Base-by-base conservation (phyloP, 495 filamentous ascomycete genomes). In the Neurospora sp. region DNA sequence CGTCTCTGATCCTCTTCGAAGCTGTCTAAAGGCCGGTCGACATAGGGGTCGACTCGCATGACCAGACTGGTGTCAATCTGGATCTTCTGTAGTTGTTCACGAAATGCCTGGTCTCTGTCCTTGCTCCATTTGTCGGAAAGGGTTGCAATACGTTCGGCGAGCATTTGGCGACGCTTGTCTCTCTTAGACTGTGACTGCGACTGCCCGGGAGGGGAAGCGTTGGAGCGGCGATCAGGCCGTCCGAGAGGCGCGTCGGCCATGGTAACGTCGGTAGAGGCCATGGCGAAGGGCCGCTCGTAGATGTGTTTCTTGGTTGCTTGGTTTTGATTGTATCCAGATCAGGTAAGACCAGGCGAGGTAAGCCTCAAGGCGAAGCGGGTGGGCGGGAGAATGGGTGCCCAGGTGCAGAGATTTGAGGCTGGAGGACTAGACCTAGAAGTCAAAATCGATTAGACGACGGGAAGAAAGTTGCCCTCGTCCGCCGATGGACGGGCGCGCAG, bases 51-150 rank as follows among this genome's bases (percentile, higher is more conserved):
- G 59, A 95, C 91, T 75, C 90, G 89, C 76, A 92, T 89, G 77
- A 98, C 92, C 10, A 97, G 88, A 70, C 88, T 92, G 79, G 96
- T 94, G 78, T 98, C 96, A 72, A 91, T 90, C 80, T 98, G 95
- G 4, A 98, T 86, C 68, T 91, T 91, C 73, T 94, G 90, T 6
- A 98, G 86, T 80, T 98, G 93, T 76, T 95, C 91, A 70, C 94
- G 91, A 82, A 96, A 99, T 76, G 94, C 88, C 61, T 85, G 83
- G 78, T 97, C 93, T 70, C 92, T 89, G 78, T 97, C 93, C 71
- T 91, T 89, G 71, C 88, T 86, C 83, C 97, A 94, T 73, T 89
- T 88, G 69, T 88, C 88, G 35, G 90, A 89, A 75, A 98, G 88
- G 65, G 90, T 86, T 22, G 86, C 84, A 35, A 97, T 87, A 40